Base-by-base conservation (phyloP, 176 grass and related monocot genomes). In the Phragmites australis region DNA sequence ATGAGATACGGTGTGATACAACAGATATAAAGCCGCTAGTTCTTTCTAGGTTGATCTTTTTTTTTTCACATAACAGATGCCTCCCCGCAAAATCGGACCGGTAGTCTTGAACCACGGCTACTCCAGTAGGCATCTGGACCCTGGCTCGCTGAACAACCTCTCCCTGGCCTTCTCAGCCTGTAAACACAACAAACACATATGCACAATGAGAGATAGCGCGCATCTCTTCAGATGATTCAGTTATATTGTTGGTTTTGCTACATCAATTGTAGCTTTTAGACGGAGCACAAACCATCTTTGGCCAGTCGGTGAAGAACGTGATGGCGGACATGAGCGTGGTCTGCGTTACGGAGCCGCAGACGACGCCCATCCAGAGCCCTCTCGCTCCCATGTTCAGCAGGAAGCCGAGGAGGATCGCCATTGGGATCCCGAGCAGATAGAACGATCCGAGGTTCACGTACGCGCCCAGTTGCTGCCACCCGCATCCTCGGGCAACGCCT, bases 391-490 rank as follows among this genome's bases (percentile, higher is more conserved):
- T 82, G 29, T 85, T 69, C 52, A 94, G 63, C 40, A 82, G 61
- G 54, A 94, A 97, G 21, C 87, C 89, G 2, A 94, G 85, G 21
- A 84, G 48, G 39, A 88, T 49, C 23, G 89, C 94, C 29, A 88
- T 67, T 1, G 91, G 94, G 27, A 97, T 87, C 0, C 94, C 94
- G 0, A 97, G 81, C 53, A 97, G 43, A 74, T 97, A 97, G 77
- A 94, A 97, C 1, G 94, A 90, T 17, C 91, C 91, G 1, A 97
- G 87, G 80, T 97, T 97, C 6, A 94, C 82, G 57, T 94, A 97
- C 2, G 89, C 94, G 44, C 91, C 94, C 47, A 97, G 61, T 39
- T 97, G 85, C 77, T 97, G 94, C 94, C 89, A 92, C 32, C 94
- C 94, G 22, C 89, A 90, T 43, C 94, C 94, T 48, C 94, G 89